Conservation (phyloP, 1,139 yeast genomes). For the Protomyces macrosporus region DNA sequence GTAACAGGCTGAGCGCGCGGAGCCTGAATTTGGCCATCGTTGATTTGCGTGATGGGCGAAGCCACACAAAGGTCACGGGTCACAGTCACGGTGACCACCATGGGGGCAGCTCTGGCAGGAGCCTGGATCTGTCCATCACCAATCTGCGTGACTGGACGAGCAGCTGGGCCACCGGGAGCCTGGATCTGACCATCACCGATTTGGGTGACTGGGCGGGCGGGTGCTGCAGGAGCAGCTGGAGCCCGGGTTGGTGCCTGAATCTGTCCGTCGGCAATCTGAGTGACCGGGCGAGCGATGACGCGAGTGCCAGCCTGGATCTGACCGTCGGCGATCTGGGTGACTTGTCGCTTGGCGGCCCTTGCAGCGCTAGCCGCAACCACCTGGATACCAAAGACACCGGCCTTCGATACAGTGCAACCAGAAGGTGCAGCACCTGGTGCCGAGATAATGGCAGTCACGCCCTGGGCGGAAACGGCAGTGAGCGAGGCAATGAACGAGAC, state of each 20-base stretch:
- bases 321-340: conserved; percentile 44
- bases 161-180: conserved; percentile 35
- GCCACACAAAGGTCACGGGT: conserved; percentile 32
- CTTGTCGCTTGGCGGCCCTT: conserved; percentile 27
- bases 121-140: conserved; percentile 49
- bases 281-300: conserved; percentile 30
- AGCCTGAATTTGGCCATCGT: conserved; percentile 49
- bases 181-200: conserved; percentile 43
- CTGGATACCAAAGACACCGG: conserved; percentile 22
- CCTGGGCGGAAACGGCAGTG: conserved; percentile 28
- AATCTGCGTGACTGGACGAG: conserved; percentile 45
- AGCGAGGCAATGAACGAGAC: conserved; percentile 27
- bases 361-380: conserved; percentile 6
- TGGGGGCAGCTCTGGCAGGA: conserved; percentile 37
- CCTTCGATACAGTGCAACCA: conserved; percentile 5
- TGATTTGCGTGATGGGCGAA: conserved; percentile 44
- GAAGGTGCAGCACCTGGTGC: conserved; percentile 17
- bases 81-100: conserved; percentile 30
- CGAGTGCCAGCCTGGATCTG: conserved; percentile 43
- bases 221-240: conserved; percentile 31
- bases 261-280: conserved; percentile 43
- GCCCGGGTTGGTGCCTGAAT: conserved; percentile 36
- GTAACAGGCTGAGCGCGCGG: conserved; percentile 39
- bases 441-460: conserved; percentile 17
- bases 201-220: conserved; percentile 35